Percentiles rank a stretch among this genome's conserved stretches.
Conservation (phyloP, 2,329 filamentous ascomycete species). For the Penicillium sp. region DNA sequence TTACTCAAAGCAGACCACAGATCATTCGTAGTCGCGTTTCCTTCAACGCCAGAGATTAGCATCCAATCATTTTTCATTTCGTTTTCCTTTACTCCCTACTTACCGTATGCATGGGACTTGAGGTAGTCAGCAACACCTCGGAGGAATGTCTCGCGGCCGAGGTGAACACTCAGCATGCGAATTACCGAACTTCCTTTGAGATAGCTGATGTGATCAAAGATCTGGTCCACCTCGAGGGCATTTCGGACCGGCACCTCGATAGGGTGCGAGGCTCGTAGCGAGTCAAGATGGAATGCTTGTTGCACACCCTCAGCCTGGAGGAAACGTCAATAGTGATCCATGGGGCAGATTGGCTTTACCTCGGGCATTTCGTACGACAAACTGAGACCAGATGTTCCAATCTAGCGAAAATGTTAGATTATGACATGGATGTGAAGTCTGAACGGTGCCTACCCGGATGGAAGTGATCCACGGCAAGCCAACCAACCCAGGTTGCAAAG, state of each 20-base stretch:
- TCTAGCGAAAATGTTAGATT: conserved; percentile 52
- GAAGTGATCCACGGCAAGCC: conserved; percentile 86
- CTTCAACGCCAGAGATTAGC: conserved; percentile 22
- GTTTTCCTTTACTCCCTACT: conserved; percentile 41
- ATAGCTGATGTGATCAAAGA: conserved; percentile 96
- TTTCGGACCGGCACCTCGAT: conserved; percentile 95
- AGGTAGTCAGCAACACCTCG: conserved; percentile 89
- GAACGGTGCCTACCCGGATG: conserved; percentile 63
- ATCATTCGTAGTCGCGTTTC: conserved; percentile 84
- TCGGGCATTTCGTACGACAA: conserved; percentile 69
- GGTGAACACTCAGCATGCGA: conserved; percentile 89
- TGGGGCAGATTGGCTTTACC: conserved; percentile 43
- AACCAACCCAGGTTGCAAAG: conserved; percentile 98
- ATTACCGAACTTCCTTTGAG: conserved; percentile 95
- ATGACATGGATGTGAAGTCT: not conserved
- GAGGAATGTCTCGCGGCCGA: conserved; percentile 85
- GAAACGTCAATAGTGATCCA: conserved; percentile 37
- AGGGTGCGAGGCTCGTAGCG: conserved; percentile 86
- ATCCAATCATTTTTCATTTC: not conserved
- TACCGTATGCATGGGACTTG: conserved; percentile 80
- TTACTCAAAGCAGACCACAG: conserved; percentile 87
- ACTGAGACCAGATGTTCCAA: conserved; percentile 97
- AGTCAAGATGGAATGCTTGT: conserved; percentile 85
- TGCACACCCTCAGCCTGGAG: conserved; percentile 82
- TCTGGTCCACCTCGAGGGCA: conserved; percentile 94